These are phyloP conservation scores for Nidularia sp. DNA, from an alignment of 768 basidiomycete species.

Conservation along the genomic window DNA sequence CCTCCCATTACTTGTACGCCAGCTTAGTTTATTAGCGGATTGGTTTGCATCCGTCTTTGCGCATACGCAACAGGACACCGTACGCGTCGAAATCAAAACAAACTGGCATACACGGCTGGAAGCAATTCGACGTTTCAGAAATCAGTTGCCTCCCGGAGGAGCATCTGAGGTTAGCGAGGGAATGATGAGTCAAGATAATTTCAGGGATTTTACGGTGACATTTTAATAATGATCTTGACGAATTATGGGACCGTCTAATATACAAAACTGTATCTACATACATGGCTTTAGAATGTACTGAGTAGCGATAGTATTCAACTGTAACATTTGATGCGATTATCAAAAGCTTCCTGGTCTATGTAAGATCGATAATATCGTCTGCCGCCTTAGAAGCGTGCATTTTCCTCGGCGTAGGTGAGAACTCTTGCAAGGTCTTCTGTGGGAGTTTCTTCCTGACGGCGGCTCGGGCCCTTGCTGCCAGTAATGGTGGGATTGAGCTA, in stretches of 20 bases:
- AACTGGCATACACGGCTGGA: constrained; percentile 85
- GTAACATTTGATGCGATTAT: too few species aligned
- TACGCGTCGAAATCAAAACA: constrained; percentile 74
- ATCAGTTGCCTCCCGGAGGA: constrained; percentile 25
- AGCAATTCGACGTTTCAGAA: constrained; percentile 70
- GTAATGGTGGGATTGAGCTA: constrained; percentile 8
- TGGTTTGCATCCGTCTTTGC: constrained; percentile 87
- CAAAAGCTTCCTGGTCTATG: constrained; percentile 1
- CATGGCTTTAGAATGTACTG: too few species aligned
- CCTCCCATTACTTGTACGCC: constrained; percentile 83
- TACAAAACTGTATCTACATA: too few species aligned
- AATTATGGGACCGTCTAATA: too few species aligned
- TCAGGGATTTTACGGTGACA: constrained; percentile 54
- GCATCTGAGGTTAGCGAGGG: constrained; percentile 25
- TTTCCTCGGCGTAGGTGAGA: too few species aligned
- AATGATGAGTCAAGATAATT: constrained; percentile 47
- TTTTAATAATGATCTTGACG: constrained; percentile 25
- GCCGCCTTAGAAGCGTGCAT: too few species aligned
- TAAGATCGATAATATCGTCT: constrained; percentile 17
- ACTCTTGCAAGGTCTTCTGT: too few species aligned
- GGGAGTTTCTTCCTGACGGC: neutral
- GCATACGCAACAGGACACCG: constrained; percentile 67
- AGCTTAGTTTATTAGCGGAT: constrained; percentile 83
- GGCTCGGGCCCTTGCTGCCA: constrained; percentile 9
- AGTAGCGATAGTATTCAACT: too few species aligned